These are phyloP conservation scores for Hirschioporus abietinus DNA, from an alignment of 768 basidiomycete genomes.

Conservation along the genomic window DNA sequence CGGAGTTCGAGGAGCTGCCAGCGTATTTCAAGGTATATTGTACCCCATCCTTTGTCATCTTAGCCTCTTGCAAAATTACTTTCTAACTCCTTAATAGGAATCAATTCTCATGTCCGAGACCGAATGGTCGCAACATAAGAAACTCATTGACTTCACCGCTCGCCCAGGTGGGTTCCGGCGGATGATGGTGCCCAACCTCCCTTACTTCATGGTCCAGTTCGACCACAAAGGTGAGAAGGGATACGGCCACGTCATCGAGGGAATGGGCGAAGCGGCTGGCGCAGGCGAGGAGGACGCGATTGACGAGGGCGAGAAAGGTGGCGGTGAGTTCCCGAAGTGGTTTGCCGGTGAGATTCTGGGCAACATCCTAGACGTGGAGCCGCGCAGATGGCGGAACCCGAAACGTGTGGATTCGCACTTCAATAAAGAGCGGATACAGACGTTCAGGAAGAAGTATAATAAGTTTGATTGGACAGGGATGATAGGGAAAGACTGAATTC, in stretches of 20 bases:
- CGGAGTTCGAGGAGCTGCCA: constrained; percentile 78
- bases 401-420: constrained; percentile 62
- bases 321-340: constrained; percentile 86
- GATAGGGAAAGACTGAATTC: constrained; percentile 36
- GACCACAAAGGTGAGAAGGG: constrained; percentile 98
- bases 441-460: constrained; percentile 71
- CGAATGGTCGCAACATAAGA: constrained; percentile 99
- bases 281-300: constrained; percentile 60
- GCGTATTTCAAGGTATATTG: constrained; percentile 82
- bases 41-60: constrained; percentile 2
- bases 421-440: constrained; percentile 63
- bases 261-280: constrained; percentile 58
- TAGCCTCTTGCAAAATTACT: no score
- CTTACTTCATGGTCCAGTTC: constrained; percentile 99
- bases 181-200: constrained; percentile 92
- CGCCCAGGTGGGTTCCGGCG: constrained; percentile 91
- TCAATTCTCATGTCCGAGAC: constrained; percentile 88
- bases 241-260: constrained; percentile 98
- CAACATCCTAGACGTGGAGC: constrained; percentile 81
- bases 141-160: constrained; percentile 88
- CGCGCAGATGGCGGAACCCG: constrained; percentile 81
- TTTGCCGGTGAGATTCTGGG: constrained; percentile 96
- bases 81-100: constrained; percentile 49
- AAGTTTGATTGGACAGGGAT: constrained; percentile 79
- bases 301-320: constrained; percentile 86